These are phyloP conservation scores for Elongisporangium undulatum DNA, from an alignment of 352 stramenopile genomes.

Conservation along the genomic window DNA sequence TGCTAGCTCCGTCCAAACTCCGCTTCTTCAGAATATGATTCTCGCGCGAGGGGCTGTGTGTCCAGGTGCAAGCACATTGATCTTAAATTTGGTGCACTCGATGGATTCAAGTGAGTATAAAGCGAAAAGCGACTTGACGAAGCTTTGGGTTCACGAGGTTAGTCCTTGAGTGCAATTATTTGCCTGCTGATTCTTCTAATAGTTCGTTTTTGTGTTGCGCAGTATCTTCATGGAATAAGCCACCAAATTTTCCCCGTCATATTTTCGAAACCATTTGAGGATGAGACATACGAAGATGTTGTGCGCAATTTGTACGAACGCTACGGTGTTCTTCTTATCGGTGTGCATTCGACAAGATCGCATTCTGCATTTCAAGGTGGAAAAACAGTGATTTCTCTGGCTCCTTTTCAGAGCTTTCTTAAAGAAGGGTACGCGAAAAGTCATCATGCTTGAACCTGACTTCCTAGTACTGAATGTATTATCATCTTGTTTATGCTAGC, in stretches of 20 bases:
- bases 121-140: conserved; percentile 18
- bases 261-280: conserved; percentile 52
- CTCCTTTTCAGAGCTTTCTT: conserved; percentile 39
- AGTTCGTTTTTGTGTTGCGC: conserved; percentile 1
- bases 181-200: not conserved
- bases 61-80: conserved; percentile 52
- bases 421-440: conserved; percentile 38
- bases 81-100: conserved; percentile 65
- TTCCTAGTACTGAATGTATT: not conserved
- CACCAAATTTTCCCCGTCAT: conserved; percentile 63
- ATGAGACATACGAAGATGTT: conserved; percentile 46
- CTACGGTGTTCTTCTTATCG: conserved; percentile 38
- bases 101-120: conserved; percentile 34
- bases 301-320: conserved; percentile 51
- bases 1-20: conserved; percentile 36
- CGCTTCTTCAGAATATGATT: conserved; percentile 45
- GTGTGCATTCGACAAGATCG: conserved; percentile 12
- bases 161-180: not conserved
- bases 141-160: conserved; percentile 68
- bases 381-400: conserved; percentile 17
- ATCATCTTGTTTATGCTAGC: conserved; percentile 12
- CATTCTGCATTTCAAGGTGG: not conserved
- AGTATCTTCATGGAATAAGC: conserved; percentile 74
- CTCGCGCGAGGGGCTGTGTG: conserved; percentile 48
- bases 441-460: not conserved